Evolutionary conservation across 1,139 yeast genomes (phyloP), one percentile per base, ranked within the genome.

Genomic region (Yamadazyma taylorii): DNA sequence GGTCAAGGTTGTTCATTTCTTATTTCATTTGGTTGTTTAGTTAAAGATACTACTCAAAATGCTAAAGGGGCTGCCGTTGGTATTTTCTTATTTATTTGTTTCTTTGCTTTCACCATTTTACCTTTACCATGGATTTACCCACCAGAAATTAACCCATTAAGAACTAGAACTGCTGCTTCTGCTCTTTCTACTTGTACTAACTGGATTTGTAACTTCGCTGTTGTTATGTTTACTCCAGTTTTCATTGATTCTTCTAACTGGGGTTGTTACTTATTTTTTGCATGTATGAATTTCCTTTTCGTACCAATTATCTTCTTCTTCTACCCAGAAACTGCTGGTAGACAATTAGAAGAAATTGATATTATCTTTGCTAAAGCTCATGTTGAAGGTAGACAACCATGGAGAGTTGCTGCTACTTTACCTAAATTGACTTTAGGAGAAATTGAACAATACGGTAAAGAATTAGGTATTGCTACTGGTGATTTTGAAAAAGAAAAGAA

Each of bases 61-160:
- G 67, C 69, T 37, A 66, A 66, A 53, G 73, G 73, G 56, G 72
- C 72, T 24, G 71, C 72, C 26, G 76, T 73, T 12, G 75, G 77
- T 56, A 53, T 75, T 44, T 75, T 69, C 63, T 63, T 72, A 34
- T 74, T 73, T 54, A 73, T 72, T 48, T 55, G 66, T 25, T 73
- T 73, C 63, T 74, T 74, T 44, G 79, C 78, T 9, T 63, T 74
- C 52, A 74, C 78, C 37, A 70, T 74, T 58, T 65, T 75, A 42
- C 78, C 78, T 24, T 62, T 75, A 59, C 75, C 79, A 46, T 73
- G 78, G 70, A 63, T 78, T 38, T 75, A 76, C 58, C 79, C 79
- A 33, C 78, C 81, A 35, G 84, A 78, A 58, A 72, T 78, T 39
- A 68, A 75, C 51, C 81, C 83, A 13, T 64, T 75, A 58, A 67